Evolutionary conservation across 495 filamentous ascomycete genomes (phyloP).

Genomic region (Neurospora pannonica): DNA sequence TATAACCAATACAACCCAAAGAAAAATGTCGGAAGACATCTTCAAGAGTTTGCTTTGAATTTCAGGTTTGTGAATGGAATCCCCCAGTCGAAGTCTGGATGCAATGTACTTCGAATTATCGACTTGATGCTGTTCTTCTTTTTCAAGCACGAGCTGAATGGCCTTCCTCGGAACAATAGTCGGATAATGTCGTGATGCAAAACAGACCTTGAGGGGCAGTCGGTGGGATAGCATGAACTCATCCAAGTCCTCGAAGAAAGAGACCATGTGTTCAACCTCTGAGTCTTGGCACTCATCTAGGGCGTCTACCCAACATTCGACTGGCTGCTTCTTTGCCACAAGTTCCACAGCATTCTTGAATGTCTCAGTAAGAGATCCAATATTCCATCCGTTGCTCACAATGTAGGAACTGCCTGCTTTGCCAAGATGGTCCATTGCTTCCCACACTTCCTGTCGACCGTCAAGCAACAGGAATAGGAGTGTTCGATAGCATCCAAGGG

Average conservation of each 20-base stretch:
- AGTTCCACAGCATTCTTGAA: constrained; percentile 15
- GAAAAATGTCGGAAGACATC: constrained; percentile 32
- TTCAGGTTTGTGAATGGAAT: constrained; percentile 15
- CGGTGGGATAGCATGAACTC: neutral
- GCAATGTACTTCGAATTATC: constrained; percentile 10
- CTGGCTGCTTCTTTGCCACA: neutral
- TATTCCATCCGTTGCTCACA: constrained; percentile 9
- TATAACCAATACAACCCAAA: constrained; percentile 35
- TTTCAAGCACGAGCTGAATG: constrained; percentile 10
- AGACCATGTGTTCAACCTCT: constrained; percentile 23
- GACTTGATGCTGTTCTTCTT: constrained; percentile 1
- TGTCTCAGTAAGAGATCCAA: constrained; percentile 13
- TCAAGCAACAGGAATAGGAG: constrained; percentile 23
- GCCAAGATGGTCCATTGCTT: constrained; percentile 8
- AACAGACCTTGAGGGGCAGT: constrained; percentile 20
- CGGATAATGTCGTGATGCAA: constrained; percentile 43
- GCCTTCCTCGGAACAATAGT: constrained; percentile 24
- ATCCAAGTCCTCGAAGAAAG: constrained; percentile 21
- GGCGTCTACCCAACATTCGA: constrained; percentile 29
- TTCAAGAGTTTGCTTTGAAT: constrained; percentile 16
- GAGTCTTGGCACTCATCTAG: constrained; percentile 27
- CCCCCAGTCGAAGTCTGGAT: neutral
- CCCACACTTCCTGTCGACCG: constrained; percentile 10
- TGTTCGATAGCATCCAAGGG: constrained; percentile 42
- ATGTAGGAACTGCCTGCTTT: neutral